These are phyloP conservation scores for Dactylellina haptotyla DNA, from an alignment of 2,329 filamentous ascomycete species.

Conservation along the genomic window DNA sequence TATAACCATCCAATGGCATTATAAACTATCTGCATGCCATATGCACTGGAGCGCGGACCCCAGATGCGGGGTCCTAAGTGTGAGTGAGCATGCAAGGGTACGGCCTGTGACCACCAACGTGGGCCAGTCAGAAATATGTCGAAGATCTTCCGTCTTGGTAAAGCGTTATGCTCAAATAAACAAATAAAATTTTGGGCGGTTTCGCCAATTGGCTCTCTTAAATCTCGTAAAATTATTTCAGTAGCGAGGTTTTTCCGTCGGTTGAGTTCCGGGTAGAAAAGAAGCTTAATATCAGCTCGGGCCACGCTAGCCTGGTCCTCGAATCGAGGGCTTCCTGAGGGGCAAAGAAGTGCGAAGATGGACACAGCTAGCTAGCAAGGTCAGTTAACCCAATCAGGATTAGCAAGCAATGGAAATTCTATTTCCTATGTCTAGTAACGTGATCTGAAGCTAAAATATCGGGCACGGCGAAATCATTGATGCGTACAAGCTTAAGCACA, in stretches of 20 bases:
- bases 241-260: slow-evolving; percentile 38
- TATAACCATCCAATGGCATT: background rate
- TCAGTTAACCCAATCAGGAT: too few species aligned
- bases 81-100: slow-evolving; percentile 1
- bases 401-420: too few species aligned
- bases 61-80: slow-evolving; percentile 9
- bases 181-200: too few species aligned
- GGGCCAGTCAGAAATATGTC: background rate
- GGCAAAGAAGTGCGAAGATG: background rate
- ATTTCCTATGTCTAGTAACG: too few species aligned
- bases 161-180: background rate
- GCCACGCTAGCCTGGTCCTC: background rate
- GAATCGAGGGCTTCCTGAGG: background rate
- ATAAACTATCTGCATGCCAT: background rate
- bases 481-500: too few species aligned
- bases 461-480: too few species aligned
- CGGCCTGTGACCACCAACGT: background rate
- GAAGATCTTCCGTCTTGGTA: slow-evolving; percentile 54
- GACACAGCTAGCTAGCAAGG: too few species aligned
- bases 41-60: slow-evolving; percentile 1
- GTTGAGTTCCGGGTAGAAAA: slow-evolving; percentile 5
- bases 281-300: slow-evolving; percentile 14
- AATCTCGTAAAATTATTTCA: slow-evolving; percentile 3
- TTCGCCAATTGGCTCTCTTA: background rate
- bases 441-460: too few species aligned